phyloP scores from a whole-genome alignment of 306 rosid genomes.

The Hylodesmum podocarpum region DNA sequence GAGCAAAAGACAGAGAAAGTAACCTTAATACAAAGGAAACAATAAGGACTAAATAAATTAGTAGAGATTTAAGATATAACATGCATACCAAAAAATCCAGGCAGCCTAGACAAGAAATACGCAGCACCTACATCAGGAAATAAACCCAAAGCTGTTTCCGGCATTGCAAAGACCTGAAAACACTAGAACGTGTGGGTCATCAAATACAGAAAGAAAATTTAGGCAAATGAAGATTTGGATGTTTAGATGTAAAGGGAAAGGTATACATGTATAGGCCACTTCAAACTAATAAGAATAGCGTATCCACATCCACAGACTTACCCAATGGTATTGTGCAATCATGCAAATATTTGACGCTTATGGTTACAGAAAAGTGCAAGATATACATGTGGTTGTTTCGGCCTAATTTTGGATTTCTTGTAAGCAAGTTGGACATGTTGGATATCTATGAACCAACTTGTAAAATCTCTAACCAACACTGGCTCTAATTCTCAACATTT shows the following conservation, averaged over 20 bases:
- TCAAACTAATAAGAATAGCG: background rate
- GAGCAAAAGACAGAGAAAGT: slow-evolving; percentile 15
- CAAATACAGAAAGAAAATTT: slow-evolving; percentile 7
- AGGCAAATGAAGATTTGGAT: background rate
- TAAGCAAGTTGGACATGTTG: background rate
- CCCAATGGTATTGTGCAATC: background rate
- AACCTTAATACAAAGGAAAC: background rate
- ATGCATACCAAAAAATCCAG: slow-evolving; percentile 84
- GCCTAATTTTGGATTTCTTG: no score
- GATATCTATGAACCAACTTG: no score
- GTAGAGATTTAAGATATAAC: slow-evolving; percentile 22
- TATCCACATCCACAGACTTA: background rate
- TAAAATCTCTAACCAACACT: background rate
- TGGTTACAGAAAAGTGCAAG: background rate
- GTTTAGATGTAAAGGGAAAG: slow-evolving; percentile 10
- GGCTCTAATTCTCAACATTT: background rate
- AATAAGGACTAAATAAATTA: slow-evolving; percentile 14
- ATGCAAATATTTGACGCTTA: background rate
- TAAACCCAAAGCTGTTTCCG: slow-evolving; percentile 93
- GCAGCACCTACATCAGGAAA: slow-evolving; percentile 96
- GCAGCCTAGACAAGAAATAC: slow-evolving; percentile 85
- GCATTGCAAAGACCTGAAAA: slow-evolving; percentile 95
- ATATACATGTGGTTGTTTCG: background rate
- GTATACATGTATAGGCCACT: background rate
- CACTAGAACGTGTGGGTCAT: slow-evolving; percentile 21